Conservation (phyloP, 495 filamentous ascomycete genomes). For the Copromyces sp. region DNA sequence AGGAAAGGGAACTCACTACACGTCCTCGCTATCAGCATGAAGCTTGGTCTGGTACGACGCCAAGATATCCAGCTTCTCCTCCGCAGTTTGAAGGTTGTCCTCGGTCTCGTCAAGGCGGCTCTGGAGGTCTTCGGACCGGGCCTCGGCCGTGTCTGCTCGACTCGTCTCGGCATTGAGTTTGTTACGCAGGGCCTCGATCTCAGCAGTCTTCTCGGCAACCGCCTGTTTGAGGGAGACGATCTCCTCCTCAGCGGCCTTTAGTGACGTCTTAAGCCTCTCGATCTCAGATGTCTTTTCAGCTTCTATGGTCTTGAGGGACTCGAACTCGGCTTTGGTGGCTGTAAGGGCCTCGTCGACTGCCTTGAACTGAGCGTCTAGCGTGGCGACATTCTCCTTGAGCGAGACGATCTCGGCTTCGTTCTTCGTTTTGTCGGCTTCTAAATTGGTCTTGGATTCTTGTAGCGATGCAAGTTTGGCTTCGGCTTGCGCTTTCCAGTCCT, state of each 20-base stretch:
- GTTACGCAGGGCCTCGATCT: constrained; percentile 19
- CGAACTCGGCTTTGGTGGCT: constrained; percentile 16
- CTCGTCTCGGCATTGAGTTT: constrained; percentile 17
- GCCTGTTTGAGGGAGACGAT: constrained; percentile 20
- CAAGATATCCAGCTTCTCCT: constrained; percentile 16
- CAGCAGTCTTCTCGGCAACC: constrained; percentile 18
- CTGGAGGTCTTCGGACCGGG: constrained; percentile 20
- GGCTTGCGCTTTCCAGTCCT: constrained; percentile 16
- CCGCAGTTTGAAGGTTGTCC: constrained; percentile 12
- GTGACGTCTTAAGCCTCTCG: constrained; percentile 17
- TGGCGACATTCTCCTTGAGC: constrained; percentile 12
- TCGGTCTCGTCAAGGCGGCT: constrained; percentile 17
- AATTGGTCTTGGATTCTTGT: constrained; percentile 11
- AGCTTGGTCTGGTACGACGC: constrained; percentile 22
- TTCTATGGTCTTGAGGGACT: constrained; percentile 14
- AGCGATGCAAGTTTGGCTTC: constrained; percentile 19
- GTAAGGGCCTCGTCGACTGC: constrained; percentile 18
- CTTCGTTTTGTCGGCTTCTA: constrained; percentile 11
- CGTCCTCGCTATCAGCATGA: constrained; percentile 19
- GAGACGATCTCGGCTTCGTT: constrained; percentile 12
- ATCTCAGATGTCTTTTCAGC: constrained; percentile 18
- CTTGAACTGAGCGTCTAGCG: constrained; percentile 16
- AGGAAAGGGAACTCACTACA: constrained; percentile 15
- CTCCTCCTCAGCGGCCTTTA: constrained; percentile 20
- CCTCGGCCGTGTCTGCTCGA: constrained; percentile 19